Evolutionary conservation across 345 rosid genomes (phyloP).

Genomic region (Chamaenerion angustifolium): DNA sequence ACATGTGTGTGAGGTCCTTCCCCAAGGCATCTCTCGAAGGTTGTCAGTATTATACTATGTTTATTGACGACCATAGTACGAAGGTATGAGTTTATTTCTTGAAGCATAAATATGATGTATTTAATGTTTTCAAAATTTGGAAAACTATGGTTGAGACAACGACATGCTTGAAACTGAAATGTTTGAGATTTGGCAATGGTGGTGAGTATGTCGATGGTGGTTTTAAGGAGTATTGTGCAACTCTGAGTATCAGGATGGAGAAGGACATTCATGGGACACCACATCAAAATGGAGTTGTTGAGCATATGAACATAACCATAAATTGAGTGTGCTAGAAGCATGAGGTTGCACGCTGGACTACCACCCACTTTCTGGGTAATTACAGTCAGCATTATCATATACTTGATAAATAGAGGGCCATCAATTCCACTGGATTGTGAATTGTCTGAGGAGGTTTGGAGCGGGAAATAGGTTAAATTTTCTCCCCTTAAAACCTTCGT

Average conservation of each 20-base stretch:
- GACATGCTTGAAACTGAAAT: not conserved
- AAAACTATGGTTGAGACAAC: not conserved
- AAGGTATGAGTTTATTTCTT: constrained; percentile 1
- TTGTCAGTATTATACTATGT: not conserved
- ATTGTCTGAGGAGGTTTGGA: too few relatives aligned
- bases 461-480: too few relatives aligned
- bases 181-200: not conserved
- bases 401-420: too few relatives aligned
- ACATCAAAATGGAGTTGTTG: not conserved
- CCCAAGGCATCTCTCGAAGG: not conserved
- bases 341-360: not conserved
- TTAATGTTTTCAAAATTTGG: not conserved
- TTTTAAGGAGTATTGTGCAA: not conserved
- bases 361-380: too few relatives aligned
- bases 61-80: not conserved
- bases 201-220: not conserved
- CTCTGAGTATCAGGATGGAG: not conserved
- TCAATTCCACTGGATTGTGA: too few relatives aligned
- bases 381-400: too few relatives aligned
- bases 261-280: not conserved
- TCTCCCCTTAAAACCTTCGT: too few relatives aligned
- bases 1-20: not conserved
- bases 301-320: not conserved
- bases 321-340: not conserved
- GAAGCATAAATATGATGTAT: not conserved